Conservation (phyloP, 371 early-diverging fungal genomes). For the Mortierella sp. region DNA sequence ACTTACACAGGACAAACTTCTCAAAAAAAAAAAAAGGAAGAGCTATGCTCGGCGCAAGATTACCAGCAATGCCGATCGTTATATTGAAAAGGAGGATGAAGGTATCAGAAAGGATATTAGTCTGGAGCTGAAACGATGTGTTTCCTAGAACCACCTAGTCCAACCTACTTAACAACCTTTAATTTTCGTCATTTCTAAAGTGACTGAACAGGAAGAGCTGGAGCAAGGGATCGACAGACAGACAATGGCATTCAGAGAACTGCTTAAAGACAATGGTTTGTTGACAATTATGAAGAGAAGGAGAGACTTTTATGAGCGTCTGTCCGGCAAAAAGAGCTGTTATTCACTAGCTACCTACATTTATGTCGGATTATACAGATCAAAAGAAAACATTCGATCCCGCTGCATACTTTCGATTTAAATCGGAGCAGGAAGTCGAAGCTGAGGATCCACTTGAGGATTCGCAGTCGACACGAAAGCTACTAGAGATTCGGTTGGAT, state of each 20-base stretch:
- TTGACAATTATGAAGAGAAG: not conserved
- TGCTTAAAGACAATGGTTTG: conserved; percentile 35
- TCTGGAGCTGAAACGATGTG: not conserved
- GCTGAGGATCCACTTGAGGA: conserved; percentile 31
- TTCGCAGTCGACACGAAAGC: conserved; percentile 36
- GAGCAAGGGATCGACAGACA: conserved; percentile 49
- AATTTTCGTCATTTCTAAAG: conserved; percentile 6
- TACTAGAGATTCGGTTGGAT: conserved; percentile 35
- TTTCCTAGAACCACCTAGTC: too few relatives aligned
- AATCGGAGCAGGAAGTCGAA: conserved; percentile 48
- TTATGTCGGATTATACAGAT: conserved; percentile 11
- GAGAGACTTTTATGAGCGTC: too few relatives aligned
- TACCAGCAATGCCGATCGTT: conserved; percentile 44
- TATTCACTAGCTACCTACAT: too few relatives aligned
- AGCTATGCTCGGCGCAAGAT: conserved; percentile 48
- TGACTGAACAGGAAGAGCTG: conserved; percentile 40
- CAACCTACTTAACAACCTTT: not conserved
- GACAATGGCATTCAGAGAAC: conserved; percentile 43
- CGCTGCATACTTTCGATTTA: conserved; percentile 50
- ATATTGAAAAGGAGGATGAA: conserved; percentile 35
- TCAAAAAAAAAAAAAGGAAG: conserved; percentile 5
- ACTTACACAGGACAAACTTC: too few relatives aligned
- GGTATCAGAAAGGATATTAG: conserved; percentile 9
- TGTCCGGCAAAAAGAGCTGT: too few relatives aligned
- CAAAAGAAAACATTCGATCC: conserved; percentile 50